A percentile compares a stretch with the other conserved stretches of the same genome.
Conservation (phyloP, 2,329 filamentous ascomycete genomes). For the Colletotrichum sp. region DNA sequence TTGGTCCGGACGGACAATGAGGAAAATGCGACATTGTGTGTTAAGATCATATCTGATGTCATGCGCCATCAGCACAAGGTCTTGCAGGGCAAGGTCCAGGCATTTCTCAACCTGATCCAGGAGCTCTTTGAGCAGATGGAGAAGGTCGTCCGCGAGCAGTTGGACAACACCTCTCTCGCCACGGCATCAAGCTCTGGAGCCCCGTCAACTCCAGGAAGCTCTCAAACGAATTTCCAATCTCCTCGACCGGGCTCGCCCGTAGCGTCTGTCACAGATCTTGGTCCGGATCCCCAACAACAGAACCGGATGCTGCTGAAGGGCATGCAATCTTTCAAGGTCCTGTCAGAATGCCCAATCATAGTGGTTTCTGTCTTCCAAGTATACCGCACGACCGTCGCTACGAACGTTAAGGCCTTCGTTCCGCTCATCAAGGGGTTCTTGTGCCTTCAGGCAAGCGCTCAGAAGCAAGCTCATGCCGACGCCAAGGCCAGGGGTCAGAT, state of each 20-base stretch:
- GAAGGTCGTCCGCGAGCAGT: constrained; percentile 90
- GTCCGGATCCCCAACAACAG: constrained; percentile 80
- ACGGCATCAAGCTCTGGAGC: constrained; percentile 57
- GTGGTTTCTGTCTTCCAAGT: constrained; percentile 98
- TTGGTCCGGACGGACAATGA: constrained; percentile 93
- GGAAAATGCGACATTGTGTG: constrained; percentile 96
- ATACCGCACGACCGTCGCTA: constrained; percentile 77
- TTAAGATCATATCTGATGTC: constrained; percentile 98
- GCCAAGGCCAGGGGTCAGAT: constrained; percentile 80
- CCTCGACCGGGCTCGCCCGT: constrained; percentile 90
- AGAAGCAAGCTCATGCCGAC: constrained; percentile 89
- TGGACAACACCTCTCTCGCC: constrained; percentile 75
- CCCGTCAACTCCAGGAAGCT: constrained; percentile 70
- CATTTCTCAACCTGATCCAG: constrained; percentile 89
- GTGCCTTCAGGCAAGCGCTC: constrained; percentile 86
- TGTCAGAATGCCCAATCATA: constrained; percentile 97
- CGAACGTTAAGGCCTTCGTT: constrained; percentile 91
- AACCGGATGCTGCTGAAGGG: constrained; percentile 83
- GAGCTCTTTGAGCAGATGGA: constrained; percentile 97
- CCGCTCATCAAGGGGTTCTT: constrained; percentile 92
- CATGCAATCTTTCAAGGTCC: constrained; percentile 98
- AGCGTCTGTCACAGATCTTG: constrained; percentile 80
- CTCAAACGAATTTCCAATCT: constrained; percentile 79
- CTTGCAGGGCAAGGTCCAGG: constrained; percentile 79
- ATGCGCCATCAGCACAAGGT: constrained; percentile 91